Evolutionary conservation across 164 flowering plant genomes (phyloP), one percentile per base, ranked within the genome.

Genomic region (Vitis riparia): DNA sequence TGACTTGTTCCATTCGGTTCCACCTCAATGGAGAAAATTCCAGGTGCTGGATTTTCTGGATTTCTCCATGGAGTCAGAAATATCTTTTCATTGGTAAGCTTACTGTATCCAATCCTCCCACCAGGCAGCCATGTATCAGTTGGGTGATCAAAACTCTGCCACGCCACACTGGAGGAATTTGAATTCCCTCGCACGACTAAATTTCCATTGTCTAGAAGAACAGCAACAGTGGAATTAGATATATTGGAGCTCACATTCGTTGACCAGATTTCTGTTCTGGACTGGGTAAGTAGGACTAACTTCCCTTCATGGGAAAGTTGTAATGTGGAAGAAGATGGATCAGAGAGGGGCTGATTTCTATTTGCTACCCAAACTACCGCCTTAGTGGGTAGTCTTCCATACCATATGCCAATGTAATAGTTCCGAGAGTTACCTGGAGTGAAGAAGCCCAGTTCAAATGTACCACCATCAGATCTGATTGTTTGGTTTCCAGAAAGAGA

Each of bases 401-500:
- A 75, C 78, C 78, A 78, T 30, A 74, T 78, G 27, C 81, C 81
- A 5, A 78, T 68, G 55, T 78, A 78, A 23, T 75, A 68, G 65
- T 62, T 68, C 5, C 32, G 58, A 14, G 68, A 75, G 9, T 67
- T 68, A 60, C 75, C 78, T 51, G 81, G 78, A 15, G 55, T 65
- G 75, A 78, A 78, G 71, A 71, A 75, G 51, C 81, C 81, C 63
- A 78, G 73, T 37, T 37, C 44, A 6, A 37, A 37, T 37, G 44
- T 37, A 3, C 44, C 44, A 0, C 44, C 7, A 6, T 6, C 44
- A 6, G 44, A 37, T 3, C 44, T 37, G 44, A 37, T 37, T 37
- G 44, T 37, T 37, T 37, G 44, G 44, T 37, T 37, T 3, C 44
- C 44, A 6, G 44, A 37, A 37, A 37, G 44, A 37, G 44, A 37